phyloP scores from a whole-genome alignment of 345 rosid species.

The Citrus cavaleriei region DNA sequence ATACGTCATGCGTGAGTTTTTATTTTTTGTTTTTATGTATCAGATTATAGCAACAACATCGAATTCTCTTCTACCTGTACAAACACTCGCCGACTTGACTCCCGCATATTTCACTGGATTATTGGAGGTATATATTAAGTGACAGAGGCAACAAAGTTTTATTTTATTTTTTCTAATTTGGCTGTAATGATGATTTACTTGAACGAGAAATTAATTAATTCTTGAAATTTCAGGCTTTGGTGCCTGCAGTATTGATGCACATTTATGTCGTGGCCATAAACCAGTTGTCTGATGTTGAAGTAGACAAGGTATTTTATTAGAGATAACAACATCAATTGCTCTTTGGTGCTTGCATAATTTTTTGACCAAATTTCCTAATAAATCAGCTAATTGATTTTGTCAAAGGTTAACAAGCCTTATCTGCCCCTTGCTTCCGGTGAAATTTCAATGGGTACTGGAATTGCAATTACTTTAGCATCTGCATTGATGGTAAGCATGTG shows the following conservation, averaged over 20 bases:
- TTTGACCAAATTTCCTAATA: neutral
- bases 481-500: neutral
- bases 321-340: no score
- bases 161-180: no score
- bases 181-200: neutral
- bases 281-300: conserved; percentile 26
- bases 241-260: conserved; percentile 24
- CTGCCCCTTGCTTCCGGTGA: neutral
- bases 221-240: conserved; percentile 19
- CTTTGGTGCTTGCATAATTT: neutral
- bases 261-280: conserved; percentile 30
- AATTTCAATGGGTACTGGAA: neutral
- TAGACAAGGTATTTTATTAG: conserved; percentile 25
- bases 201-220: neutral
- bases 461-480: neutral
- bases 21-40: neutral
- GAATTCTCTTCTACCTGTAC: conserved; percentile 25
- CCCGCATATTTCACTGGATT: conserved; percentile 18
- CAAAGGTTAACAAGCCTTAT: neutral
- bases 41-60: conserved; percentile 28
- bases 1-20: neutral
- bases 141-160: neutral
- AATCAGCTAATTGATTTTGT: neutral
- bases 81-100: conserved; percentile 18
- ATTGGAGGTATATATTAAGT: conserved; percentile 14